Conservation (phyloP, 2,329 filamentous ascomycete genomes). For the Cordyceps fumosorosea region DNA sequence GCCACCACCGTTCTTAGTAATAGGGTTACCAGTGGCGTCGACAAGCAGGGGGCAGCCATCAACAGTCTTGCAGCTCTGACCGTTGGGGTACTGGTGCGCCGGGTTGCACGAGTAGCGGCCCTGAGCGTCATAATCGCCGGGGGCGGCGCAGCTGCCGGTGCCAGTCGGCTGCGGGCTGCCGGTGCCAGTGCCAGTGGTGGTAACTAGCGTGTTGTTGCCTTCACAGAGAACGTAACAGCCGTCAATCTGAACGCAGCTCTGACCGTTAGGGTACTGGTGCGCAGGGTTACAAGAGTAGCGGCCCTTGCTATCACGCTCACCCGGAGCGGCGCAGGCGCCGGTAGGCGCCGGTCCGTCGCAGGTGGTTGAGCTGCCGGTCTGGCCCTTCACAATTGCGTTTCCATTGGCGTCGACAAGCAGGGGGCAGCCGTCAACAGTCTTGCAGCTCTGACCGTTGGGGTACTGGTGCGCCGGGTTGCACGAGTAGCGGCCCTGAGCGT, state of each 20-base stretch:
- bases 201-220: background rate
- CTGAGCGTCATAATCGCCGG: constrained; percentile 11
- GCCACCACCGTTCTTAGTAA: background rate
- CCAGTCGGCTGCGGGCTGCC: background rate
- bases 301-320: background rate
- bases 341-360: background rate
- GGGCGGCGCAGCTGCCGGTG: constrained; percentile 5
- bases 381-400: background rate
- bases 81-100: constrained; percentile 17
- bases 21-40: background rate
- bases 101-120: constrained; percentile 19
- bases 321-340: background rate
- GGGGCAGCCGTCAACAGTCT: constrained; percentile 15
- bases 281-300: background rate
- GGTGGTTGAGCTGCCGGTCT: background rate
- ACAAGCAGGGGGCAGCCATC: constrained; percentile 15
- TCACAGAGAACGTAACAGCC: background rate
- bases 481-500: constrained; percentile 15
- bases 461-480: constrained; percentile 19
- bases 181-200: background rate
- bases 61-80: constrained; percentile 15
- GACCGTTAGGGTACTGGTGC: background rate
- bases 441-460: constrained; percentile 18
- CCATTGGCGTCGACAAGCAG: background rate
- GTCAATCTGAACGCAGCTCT: background rate